Evolutionary conservation across 2,329 filamentous ascomycete genomes (phyloP), one percentile per base, ranked within the genome.

Genomic region (Xylariaceae sp.): DNA sequence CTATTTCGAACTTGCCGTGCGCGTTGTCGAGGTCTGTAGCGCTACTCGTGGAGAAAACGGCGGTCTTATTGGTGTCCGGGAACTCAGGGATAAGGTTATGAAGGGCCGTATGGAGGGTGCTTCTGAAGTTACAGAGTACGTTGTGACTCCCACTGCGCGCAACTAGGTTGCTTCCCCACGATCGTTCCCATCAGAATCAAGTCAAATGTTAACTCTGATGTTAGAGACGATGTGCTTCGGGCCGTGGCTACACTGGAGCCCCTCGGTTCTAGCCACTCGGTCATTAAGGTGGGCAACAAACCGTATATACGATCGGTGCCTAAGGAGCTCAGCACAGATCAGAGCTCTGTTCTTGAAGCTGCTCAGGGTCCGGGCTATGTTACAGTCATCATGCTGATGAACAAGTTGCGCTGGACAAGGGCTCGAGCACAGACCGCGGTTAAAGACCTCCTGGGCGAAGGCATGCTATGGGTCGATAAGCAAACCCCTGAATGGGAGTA

Each of bases 1-100:
- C 69, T 99, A 97, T 74, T 97, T 97, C 71, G 92, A 95, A 75
- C 83, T 99, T 43, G 94, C 91, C 1, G 92, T 97, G n/a, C 81
- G 89, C 47, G 88, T 97, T 0, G 94, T 99, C 5, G 92, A 97
- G 71, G 84, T 96, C 7, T 99, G 94, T 68, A 80, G 90, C 5
- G 84, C 86, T 49, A 96, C 91, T 42, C 79, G 94, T 49, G 83
- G 82, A 3, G 92, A 96, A 72, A 99, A 99, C 69, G 94, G 94
- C 6, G 94, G 94, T 0, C 76, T 99, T 65, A 89, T 99, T 49
- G 88, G 88, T 10, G 80, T 97, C 16, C 77, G 81, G 42, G 92
- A 97, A 71, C 85, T 95, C 63, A 78, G 84, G 53, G 87, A 92
- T 66, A 78, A 84, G 42, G 85, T 97, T 22, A 83, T 84, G 61